Conservation (phyloP, 768 basidiomycete genomes). For the Leccinellum rugosiceps region DNA sequence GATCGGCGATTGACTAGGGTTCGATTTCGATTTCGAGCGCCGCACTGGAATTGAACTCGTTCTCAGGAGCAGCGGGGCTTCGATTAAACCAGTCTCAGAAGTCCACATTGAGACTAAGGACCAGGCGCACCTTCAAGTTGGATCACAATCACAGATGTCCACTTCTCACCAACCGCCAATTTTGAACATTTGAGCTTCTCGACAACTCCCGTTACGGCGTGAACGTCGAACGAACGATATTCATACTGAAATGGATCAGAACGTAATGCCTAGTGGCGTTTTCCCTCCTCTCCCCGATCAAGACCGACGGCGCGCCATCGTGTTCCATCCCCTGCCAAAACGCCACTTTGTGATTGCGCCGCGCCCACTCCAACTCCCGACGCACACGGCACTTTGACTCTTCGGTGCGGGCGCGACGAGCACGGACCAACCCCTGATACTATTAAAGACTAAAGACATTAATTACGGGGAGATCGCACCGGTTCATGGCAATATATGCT, state of each 20-base stretch:
- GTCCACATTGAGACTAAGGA: neutral
- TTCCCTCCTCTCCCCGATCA: neutral
- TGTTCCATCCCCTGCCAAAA: neutral
- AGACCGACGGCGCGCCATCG: neutral
- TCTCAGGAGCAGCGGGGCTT: neutral
- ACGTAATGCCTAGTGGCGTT: neutral
- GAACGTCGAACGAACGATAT: neutral
- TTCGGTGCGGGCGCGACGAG: neutral
- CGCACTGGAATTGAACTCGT: neutral
- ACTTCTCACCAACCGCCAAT: no score
- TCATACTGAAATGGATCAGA: neutral
- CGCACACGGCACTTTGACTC: neutral
- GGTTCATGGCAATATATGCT: neutral
- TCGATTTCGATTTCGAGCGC: neutral
- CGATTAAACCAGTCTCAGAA: neutral
- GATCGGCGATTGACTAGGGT: neutral
- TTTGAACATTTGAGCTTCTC: neutral
- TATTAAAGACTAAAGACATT: neutral
- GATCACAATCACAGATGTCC: neutral
- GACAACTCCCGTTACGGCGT: no score
- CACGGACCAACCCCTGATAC: neutral
- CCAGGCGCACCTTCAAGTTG: no score
- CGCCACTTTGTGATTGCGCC: neutral
- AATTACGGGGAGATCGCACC: neutral
- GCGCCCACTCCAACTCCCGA: neutral